Evolutionary conservation across 2,329 filamentous ascomycete genomes (phyloP).

Genomic region (Neurospora sp.): DNA sequence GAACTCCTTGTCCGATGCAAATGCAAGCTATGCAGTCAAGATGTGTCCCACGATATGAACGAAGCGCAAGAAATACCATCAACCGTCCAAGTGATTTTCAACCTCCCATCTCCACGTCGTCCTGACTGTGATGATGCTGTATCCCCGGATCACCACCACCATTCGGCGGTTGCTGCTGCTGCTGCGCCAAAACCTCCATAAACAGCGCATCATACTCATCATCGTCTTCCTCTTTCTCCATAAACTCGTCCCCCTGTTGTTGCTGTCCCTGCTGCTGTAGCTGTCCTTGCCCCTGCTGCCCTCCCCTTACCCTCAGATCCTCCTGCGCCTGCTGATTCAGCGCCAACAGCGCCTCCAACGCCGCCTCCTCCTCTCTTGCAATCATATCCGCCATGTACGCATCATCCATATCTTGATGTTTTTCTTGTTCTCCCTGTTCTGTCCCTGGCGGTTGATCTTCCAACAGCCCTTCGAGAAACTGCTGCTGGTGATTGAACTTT

Average conservation of each 20-base stretch:
- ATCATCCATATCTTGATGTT: slow-evolving; percentile 29
- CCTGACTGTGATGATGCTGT: background rate
- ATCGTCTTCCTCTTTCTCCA: slow-evolving; percentile 51
- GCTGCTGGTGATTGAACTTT: slow-evolving; percentile 13
- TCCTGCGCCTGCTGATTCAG: slow-evolving; percentile 28
- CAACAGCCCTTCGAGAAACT: slow-evolving; percentile 14
- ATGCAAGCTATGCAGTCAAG: background rate
- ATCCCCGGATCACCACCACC: background rate
- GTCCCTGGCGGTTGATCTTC: slow-evolving; percentile 7
- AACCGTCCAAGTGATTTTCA: background rate
- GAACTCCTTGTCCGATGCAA: background rate
- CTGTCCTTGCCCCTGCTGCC: slow-evolving; percentile 43
- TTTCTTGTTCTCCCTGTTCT: background rate
- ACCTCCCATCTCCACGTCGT: background rate
- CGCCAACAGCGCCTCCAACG: slow-evolving; percentile 47
- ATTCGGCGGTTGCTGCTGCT: slow-evolving; percentile 12
- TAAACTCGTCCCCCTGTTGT: slow-evolving; percentile 22
- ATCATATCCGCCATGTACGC: slow-evolving; percentile 45
- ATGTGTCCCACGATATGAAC: background rate
- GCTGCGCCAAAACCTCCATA: slow-evolving; percentile 45
- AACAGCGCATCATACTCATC: slow-evolving; percentile 56
- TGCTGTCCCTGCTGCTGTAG: slow-evolving; percentile 23
- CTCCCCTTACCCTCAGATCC: slow-evolving; percentile 11
- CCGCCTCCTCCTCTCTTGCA: slow-evolving; percentile 41
- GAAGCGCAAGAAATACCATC: background rate